Evolutionary conservation across 306 rosid genomes (phyloP), one percentile per base, ranked within the genome.

Genomic region (Myrica gale): DNA sequence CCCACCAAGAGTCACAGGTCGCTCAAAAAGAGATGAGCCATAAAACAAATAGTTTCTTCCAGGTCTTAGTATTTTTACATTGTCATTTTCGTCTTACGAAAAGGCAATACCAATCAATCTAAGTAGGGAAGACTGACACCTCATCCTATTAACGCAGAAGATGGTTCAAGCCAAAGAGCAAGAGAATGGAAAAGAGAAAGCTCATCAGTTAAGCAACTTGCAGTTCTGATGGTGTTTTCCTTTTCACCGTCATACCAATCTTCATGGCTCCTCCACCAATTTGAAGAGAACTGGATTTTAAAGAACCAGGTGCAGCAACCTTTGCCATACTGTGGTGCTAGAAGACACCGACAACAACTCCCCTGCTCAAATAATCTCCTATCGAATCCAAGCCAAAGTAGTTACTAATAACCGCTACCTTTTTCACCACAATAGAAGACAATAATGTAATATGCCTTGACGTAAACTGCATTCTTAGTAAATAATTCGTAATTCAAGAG

Each of bases 171-270:
- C 47, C 8, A 21, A 65, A 65, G 10, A 41, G 48, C 12, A 46
- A 4, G 46, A 10, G 73, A 3, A 7, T 63, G 11, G 1, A 72
- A 53, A 9, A 12, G 50, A 45, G 60, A 50, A 69, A 74, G 8
- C 9, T 17, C 26, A 50, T n/a, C 9, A 53, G 17, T 37, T 68
- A 12, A 41, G 15, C 46, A 72, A 42, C 84, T 69, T 63, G 79
- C 68, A 95, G 89, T 83, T 92, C 89, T 0, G 96, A 95, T 32
- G 97, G 97, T 5, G 98, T 90, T 83, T 95, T 92, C 87, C 93
- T 85, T 69, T 87, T 95, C 48, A 43, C 85, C 70, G 80, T 53
- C 6, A 86, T 50, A 17, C 82, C 86, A 74, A 72, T 82, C 74
- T 84, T 90, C 41, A 78, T 43, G 73, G 83, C 74, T 57, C 83